Percentiles rank a stretch among this genome's conserved stretches.
Evolutionary conservation across 1,284 basidiomycete genomes (phyloP).

Genomic region (Cryptococcus sp.): DNA sequence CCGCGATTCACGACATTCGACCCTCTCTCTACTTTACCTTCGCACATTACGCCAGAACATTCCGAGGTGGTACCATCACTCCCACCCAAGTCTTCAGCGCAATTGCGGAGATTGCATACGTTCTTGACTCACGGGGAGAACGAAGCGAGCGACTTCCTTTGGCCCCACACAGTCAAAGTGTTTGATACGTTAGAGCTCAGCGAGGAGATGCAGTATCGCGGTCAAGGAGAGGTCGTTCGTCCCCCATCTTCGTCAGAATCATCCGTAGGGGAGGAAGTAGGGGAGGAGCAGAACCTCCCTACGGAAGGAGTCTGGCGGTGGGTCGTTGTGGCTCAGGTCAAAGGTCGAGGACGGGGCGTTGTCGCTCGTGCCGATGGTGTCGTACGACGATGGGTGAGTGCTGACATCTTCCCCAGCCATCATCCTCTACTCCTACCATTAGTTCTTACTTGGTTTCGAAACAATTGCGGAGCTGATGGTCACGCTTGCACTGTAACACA

Average conservation of each 20-base stretch:
- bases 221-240: slow-evolving; percentile 7
- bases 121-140: slow-evolving; percentile 1
- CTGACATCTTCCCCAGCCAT: neutral
- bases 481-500: neutral
- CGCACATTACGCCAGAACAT: neutral
- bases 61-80: neutral
- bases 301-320: slow-evolving; percentile 28
- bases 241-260: too few species aligned
- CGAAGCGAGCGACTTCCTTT: slow-evolving; percentile 14
- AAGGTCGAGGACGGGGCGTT: slow-evolving; percentile 33
- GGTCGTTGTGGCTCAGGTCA: slow-evolving; percentile 30
- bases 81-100: neutral
- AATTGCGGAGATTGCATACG: neutral
- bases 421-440: neutral
- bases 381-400: slow-evolving; percentile 35
- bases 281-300: slow-evolving; percentile 6
- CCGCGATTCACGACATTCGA: slow-evolving; percentile 9
- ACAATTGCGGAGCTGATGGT: neutral
- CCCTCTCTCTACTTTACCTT: neutral
- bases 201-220: slow-evolving; percentile 1
- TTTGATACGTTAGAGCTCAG: slow-evolving; percentile 5
- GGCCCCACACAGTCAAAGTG: slow-evolving; percentile 9
- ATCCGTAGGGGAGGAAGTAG: neutral
- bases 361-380: slow-evolving; percentile 33
- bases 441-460: neutral